Evolutionary conservation across 129 eudicot species (phyloP).

Genomic region (Rutidosis leptorrhynchoides): DNA sequence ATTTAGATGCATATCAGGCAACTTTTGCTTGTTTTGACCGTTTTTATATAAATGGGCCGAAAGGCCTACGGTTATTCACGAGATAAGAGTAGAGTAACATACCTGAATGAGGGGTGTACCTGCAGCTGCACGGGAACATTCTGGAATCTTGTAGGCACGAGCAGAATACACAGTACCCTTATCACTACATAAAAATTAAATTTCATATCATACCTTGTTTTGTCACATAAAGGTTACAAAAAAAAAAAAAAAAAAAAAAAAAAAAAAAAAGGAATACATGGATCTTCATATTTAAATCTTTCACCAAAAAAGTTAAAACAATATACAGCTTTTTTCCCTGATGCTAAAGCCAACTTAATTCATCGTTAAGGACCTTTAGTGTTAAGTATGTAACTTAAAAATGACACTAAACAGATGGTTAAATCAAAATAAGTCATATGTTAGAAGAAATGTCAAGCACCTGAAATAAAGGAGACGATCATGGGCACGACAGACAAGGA

Average conservation of each 20-base stretch:
- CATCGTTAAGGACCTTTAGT: background rate
- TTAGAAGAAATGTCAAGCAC: constrained; percentile 30
- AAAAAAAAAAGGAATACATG: background rate
- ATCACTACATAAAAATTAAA: constrained; percentile 45
- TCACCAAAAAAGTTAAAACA: background rate
- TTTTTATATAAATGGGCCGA: background rate
- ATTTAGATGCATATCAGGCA: background rate
- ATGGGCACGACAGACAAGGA: constrained; percentile 85
- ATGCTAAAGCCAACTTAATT: background rate
- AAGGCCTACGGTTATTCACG: background rate
- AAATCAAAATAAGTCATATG: background rate
- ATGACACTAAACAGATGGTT: background rate
- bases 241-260: background rate
- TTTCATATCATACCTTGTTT: background rate
- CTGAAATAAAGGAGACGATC: constrained; percentile 84
- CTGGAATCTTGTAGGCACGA: constrained; percentile 89
- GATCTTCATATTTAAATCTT: background rate
- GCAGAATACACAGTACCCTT: constrained; percentile 90
- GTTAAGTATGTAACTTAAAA: background rate
- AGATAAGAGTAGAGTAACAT: constrained; percentile 21
- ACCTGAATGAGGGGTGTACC: constrained; percentile 94
- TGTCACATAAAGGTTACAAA: background rate
- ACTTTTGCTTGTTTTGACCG: background rate
- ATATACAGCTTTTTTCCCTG: background rate
- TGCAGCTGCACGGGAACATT: constrained; percentile 91